Evolutionary conservation across 2,329 filamentous ascomycete genomes (phyloP).

Genomic region (Botrytis cinerea): DNA sequence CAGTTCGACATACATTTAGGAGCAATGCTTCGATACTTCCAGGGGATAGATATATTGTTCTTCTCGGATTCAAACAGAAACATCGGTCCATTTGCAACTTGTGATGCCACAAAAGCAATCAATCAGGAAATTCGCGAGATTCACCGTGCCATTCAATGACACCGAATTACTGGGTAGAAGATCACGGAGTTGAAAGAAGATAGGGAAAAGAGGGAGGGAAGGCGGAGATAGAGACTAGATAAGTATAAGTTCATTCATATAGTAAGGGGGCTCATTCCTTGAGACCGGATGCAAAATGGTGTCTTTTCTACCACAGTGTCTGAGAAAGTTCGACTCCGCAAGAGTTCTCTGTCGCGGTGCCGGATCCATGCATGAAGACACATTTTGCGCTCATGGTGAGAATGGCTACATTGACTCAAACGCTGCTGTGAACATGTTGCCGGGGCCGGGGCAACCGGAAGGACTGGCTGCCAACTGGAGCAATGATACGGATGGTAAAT

Average conservation of each 20-base stretch:
- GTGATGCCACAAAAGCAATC: conserved; percentile 51
- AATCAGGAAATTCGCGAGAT: conserved; percentile 47
- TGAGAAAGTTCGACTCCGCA: conserved; percentile 47
- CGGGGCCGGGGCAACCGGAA: conserved; percentile 44
- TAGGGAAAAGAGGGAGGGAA: conserved; percentile 19
- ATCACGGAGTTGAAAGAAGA: conserved; percentile 44
- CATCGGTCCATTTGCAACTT: conserved; percentile 49
- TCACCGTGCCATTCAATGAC: conserved; percentile 47
- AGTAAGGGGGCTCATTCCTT: conserved; percentile 54
- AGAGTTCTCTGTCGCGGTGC: conserved; percentile 51
- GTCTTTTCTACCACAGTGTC: conserved; percentile 51
- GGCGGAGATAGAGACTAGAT: conserved; percentile 56
- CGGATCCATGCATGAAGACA: conserved; percentile 46
- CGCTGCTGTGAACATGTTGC: conserved; percentile 52
- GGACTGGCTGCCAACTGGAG: conserved; percentile 53
- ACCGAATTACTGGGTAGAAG: conserved; percentile 49
- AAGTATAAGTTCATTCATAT: conserved; percentile 65
- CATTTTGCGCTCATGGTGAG: conserved; percentile 57
- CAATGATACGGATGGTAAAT: conserved; percentile 44
- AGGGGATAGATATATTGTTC: conserved; percentile 50
- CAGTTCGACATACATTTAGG: conserved; percentile 57
- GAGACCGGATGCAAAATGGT: conserved; percentile 57
- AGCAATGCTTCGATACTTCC: conserved; percentile 53
- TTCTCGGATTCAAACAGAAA: conserved; percentile 59
- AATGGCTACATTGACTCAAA: conserved; percentile 56